Base-by-base conservation (phyloP, 805 yeast species). In the Candida easanensis region DNA sequence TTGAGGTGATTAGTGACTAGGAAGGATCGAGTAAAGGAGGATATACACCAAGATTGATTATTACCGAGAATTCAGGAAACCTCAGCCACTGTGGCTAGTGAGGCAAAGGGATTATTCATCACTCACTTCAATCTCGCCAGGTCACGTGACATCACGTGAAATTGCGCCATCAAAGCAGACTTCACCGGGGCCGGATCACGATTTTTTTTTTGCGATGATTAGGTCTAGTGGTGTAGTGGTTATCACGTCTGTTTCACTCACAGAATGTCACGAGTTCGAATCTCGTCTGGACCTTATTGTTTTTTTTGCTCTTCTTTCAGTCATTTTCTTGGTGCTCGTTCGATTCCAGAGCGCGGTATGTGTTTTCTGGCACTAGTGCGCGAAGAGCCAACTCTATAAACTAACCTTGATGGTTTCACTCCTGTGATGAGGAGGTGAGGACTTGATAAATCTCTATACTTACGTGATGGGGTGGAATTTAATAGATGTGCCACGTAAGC, bases 221-320 rank as follows among this genome's bases (percentile, higher is more conserved):
- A n/a, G 62, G 63, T 58, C 55, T 54, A 57, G 63, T 59, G 58
- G 63, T 59, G 63, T 59, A 59, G 61, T 58, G 63, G 63, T 59
- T 59, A 59, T 59, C 63, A 59, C 63, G 63, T 59, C 63, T 59
- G 61, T 53, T 59, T 59, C 62, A 59, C 63, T 49, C 63, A 53
- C 61, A 59, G 63, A 58, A 59, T 57, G 63, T 58, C 61, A 51
- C 63, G 63, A 58, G 63, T 58, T 59, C 63, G 59, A 59, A 52
- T 59, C 63, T 58, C 62, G 63, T 51, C 63, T 57, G 58, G 55
- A 58, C 58, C 63, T 52, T 33, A 15, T 15, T 16, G 23, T 45
- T 34, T 41, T 41, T 33, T 31, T 37, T 37, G 6, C 22, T 10
- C 36, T 38, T 30, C 10, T 9, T 26, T 26, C n/a, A n/a, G n/a